Base-by-base conservation (phyloP, 371 early-diverging fungal genomes). In the Coemansia sp. region DNA sequence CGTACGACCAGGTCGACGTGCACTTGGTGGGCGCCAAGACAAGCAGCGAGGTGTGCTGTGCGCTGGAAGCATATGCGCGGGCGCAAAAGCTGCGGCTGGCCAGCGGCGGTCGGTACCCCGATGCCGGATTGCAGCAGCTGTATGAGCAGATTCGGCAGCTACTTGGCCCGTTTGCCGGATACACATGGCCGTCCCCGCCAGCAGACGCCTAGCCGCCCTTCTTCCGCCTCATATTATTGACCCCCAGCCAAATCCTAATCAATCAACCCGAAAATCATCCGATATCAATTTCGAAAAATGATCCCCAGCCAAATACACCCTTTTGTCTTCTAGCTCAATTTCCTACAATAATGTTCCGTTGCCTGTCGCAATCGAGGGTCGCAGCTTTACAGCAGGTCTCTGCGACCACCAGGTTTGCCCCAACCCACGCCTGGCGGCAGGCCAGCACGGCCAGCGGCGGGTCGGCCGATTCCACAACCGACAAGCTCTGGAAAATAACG, bases 21-120 rank as follows among this genome's bases (percentile, higher is more conserved):
- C 87, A 88, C 8, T 79, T 89, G 2, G 81, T 91, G 56, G 91
- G 91, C 16, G 82, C 87, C 49, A 84, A 82, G 33, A 85, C 84
- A 34, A 72, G 80, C 16, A 71, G 79, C 10, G 87, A 91, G 70
- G 86, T 90, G 4, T 70, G 81, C n/a, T 78, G 81, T 56, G 86
- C 87, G 11, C 51, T 86, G 1, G 62, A 39, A 7, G 82, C 86
- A 31, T 84, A 54, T 24, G 14, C 18, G 2, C 38, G 40, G 9
- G 55, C 63, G 14, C 48, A 47, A n/a, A 5, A 29, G 6, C 48
- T 67, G 18, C 43, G 55, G 34, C 43, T 56, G 24, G 48, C 43
- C 10, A 12, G 18, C 12, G 60, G 50, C 11, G 66, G 72, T 18
- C 57, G 31, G 14, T 64, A 75, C 39, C 18, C 31, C n/a, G 42